These are phyloP conservation scores for Thymus quinquecostatus DNA, from an alignment of 257 asterid genomes.

Conservation along the genomic window DNA sequence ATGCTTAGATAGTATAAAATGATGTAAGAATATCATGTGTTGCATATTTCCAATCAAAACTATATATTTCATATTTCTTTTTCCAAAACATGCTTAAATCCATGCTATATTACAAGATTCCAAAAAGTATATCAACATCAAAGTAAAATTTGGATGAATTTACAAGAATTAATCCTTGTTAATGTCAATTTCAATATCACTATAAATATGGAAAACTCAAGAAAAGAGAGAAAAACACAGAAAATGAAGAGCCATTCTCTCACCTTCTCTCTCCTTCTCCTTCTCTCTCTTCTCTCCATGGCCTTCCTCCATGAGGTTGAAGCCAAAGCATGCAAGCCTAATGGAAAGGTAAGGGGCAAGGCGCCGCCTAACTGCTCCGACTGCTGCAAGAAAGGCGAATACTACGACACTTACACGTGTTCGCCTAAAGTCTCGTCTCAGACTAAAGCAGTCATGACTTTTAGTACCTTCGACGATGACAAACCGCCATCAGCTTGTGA, in stretches of 20 bases:
- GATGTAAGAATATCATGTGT: neutral
- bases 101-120: too few species aligned
- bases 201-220: constrained; percentile 18
- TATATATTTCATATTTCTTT: too few species aligned
- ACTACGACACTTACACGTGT: constrained; percentile 36
- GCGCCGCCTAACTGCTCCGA: constrained; percentile 39
- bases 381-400: constrained; percentile 39
- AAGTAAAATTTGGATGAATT: neutral
- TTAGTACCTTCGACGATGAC: constrained; percentile 40
- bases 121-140: too few species aligned
- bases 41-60: too few species aligned
- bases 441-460: constrained; percentile 36
- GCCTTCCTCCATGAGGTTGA: neutral
- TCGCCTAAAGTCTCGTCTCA: constrained; percentile 24
- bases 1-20: constrained; percentile 13
- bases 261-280: constrained; percentile 14
- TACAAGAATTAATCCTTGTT: constrained; percentile 4
- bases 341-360: constrained; percentile 39
- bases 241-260: constrained; percentile 11
- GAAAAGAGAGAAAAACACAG: neutral
- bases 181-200: neutral
- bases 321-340: constrained; percentile 39
- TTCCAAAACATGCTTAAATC: too few species aligned
- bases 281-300: constrained; percentile 14
- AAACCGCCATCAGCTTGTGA: constrained; percentile 37